These are phyloP conservation scores for Colletotrichum tabaci DNA, from an alignment of 2,329 filamentous ascomycete genomes.

Conservation along the genomic window DNA sequence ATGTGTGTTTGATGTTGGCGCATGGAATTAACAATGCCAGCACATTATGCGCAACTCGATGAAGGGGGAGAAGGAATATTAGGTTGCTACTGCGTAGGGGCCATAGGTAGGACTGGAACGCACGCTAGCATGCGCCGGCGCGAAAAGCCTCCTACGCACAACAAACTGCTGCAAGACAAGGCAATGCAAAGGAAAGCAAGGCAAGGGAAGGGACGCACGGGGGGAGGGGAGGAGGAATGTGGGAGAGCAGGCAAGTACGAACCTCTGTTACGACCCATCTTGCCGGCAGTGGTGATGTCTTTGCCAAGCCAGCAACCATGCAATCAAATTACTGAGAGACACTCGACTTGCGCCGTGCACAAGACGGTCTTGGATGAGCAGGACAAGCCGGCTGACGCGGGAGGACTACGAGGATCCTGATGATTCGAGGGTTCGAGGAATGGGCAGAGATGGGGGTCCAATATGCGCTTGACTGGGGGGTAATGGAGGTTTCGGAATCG, in stretches of 20 bases:
- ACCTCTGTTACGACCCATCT: constrained; percentile 42
- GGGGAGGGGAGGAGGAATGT: constrained; percentile 14
- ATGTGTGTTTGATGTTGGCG: constrained; percentile 17
- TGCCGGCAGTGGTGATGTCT: background rate
- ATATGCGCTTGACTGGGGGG: constrained; percentile 32
- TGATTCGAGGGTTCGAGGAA: constrained; percentile 29
- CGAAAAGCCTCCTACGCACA: constrained; percentile 29
- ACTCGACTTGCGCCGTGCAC: constrained; percentile 28
- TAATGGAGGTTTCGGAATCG: constrained; percentile 10
- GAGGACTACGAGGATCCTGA: constrained; percentile 16
- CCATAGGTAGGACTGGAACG: constrained; percentile 4
- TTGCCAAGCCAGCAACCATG: constrained; percentile 41
- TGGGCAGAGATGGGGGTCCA: constrained; percentile 33
- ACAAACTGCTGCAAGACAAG: background rate
- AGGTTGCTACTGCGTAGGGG: background rate
- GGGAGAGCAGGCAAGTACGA: constrained; percentile 28
- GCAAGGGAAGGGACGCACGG: background rate
- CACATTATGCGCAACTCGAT: constrained; percentile 1
- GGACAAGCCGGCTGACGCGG: constrained; percentile 17
- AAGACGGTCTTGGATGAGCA: constrained; percentile 25
- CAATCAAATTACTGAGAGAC: constrained; percentile 42
- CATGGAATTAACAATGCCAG: background rate
- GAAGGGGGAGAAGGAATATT: constrained; percentile 22
- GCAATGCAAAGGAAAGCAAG: constrained; percentile 16
- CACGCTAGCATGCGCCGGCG: constrained; percentile 18